phyloP scores from a whole-genome alignment of 1,284 basidiomycete genomes.

The Dichomitus squalens region DNA sequence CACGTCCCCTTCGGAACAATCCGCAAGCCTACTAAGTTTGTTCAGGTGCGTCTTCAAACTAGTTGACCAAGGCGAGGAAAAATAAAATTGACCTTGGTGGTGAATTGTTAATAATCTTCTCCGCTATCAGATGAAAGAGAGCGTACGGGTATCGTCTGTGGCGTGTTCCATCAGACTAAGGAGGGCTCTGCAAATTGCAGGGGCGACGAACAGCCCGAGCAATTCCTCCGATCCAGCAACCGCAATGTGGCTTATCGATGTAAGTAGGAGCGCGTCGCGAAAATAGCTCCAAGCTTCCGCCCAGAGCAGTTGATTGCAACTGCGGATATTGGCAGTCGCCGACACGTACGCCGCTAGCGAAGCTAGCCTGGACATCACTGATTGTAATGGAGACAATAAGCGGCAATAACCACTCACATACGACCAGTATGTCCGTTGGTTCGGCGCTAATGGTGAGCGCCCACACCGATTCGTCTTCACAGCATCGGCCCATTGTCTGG shows the following conservation, averaged over 20 bases:
- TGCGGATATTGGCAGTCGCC: slow-evolving; percentile 23
- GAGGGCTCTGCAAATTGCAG: slow-evolving; percentile 53
- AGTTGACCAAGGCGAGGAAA: slow-evolving; percentile 52
- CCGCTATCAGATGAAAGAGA: not conserved
- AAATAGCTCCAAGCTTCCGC: slow-evolving; percentile 60
- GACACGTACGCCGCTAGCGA: slow-evolving; percentile 53
- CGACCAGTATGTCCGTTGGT: slow-evolving; percentile 35
- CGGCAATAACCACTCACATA: slow-evolving; percentile 31
- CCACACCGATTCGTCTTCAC: slow-evolving; percentile 34
- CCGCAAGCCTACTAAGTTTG: slow-evolving; percentile 1
- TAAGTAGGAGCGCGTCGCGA: slow-evolving; percentile 49
- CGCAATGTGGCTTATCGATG: slow-evolving; percentile 44
- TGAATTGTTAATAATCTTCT: slow-evolving; percentile 25
- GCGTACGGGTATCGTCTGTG: slow-evolving; percentile 38
- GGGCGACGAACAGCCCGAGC: slow-evolving; percentile 49
- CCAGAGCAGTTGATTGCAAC: slow-evolving; percentile 39
- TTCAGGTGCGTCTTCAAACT: slow-evolving; percentile 38
- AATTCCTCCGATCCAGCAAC: slow-evolving; percentile 44
- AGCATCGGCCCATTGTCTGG: slow-evolving; percentile 10
- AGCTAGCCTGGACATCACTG: slow-evolving; percentile 37
- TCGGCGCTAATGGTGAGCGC: slow-evolving; percentile 29
- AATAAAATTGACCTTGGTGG: slow-evolving; percentile 28
- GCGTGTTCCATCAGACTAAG: slow-evolving; percentile 36
- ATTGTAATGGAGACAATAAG: not conserved
- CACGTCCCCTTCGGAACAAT: not conserved